Evolutionary conservation across 768 basidiomycete genomes (phyloP).

Genomic region (Ramaria rubella): DNA sequence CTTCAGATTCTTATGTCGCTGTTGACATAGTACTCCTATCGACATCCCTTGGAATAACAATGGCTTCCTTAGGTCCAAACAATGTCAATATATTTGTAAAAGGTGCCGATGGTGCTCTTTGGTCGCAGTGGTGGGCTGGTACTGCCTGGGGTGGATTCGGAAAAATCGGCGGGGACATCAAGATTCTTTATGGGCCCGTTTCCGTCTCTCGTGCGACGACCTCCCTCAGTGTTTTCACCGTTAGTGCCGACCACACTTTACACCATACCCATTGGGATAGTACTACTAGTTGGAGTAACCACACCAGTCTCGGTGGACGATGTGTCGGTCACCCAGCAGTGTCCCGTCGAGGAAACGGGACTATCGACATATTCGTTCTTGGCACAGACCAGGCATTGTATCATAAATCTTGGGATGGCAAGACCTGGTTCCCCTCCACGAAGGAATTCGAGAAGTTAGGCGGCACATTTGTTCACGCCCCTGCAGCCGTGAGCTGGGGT

Average conservation of each 20-base stretch:
- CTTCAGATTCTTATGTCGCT: too few species aligned
- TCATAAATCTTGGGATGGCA: background rate
- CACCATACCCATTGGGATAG: background rate
- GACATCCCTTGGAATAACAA: too few species aligned
- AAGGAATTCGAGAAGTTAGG: background rate
- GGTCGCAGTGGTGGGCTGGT: too few species aligned
- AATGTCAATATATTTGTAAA: too few species aligned
- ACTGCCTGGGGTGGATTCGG: background rate
- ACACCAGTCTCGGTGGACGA: background rate
- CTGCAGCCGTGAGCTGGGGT: background rate
- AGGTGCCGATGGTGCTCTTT: too few species aligned
- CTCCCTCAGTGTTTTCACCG: background rate
- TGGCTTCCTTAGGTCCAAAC: too few species aligned
- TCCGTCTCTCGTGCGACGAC: background rate
- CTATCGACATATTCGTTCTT: background rate
- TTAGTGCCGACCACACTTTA: background rate
- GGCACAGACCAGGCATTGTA: background rate
- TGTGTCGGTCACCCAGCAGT: background rate
- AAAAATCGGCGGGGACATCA: background rate
- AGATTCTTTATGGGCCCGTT: background rate
- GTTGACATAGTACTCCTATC: too few species aligned
- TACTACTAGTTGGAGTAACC: background rate
- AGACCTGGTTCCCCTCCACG: background rate
- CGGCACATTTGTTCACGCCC: background rate
- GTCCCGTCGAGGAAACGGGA: background rate